A percentile compares a stretch with the other conserved stretches of the same genome.
Evolutionary conservation across 176 grass and related monocot species (phyloP).

Genomic region (Typha latifolia): DNA sequence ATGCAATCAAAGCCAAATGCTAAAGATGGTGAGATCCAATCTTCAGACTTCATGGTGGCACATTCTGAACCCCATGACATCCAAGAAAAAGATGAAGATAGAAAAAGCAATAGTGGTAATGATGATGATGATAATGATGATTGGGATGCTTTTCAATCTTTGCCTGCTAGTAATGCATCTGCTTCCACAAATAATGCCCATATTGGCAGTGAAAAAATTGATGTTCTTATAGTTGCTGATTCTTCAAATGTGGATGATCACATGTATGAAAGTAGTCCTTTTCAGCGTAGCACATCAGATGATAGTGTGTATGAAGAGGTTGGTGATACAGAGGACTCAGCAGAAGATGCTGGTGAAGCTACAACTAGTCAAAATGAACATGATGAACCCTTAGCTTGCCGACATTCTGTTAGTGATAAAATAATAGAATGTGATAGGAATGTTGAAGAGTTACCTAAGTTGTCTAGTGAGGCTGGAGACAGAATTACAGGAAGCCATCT

Average conservation of each 20-base stretch:
- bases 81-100: slow-evolving; percentile 23
- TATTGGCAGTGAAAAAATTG: slow-evolving; percentile 17
- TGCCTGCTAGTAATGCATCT: slow-evolving; percentile 29
- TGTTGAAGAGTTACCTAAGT: slow-evolving; percentile 8
- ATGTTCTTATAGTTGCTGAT: slow-evolving; percentile 17
- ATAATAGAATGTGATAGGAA: slow-evolving; percentile 9
- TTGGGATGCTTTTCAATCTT: slow-evolving; percentile 89
- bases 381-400: slow-evolving; percentile 20
- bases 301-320: slow-evolving; percentile 19
- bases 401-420: slow-evolving; percentile 16
- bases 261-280: slow-evolving; percentile 15
- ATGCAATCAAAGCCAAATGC: slow-evolving; percentile 26
- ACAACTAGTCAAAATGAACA: slow-evolving; percentile 10
- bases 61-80: slow-evolving; percentile 18
- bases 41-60: slow-evolving; percentile 19
- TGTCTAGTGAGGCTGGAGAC: slow-evolving; percentile 16
- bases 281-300: slow-evolving; percentile 10
- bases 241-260: slow-evolving; percentile 18
- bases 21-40: slow-evolving; percentile 25
- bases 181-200: slow-evolving; percentile 6
- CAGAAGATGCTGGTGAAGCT: slow-evolving; percentile 18
- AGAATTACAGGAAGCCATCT: slow-evolving; percentile 9
- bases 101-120: slow-evolving; percentile 17
- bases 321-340: slow-evolving; percentile 3
- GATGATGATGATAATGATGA: slow-evolving; percentile 57